Base-by-base conservation (phyloP, 306 rosid genomes). In the Lithocarpus polystachyus region DNA sequence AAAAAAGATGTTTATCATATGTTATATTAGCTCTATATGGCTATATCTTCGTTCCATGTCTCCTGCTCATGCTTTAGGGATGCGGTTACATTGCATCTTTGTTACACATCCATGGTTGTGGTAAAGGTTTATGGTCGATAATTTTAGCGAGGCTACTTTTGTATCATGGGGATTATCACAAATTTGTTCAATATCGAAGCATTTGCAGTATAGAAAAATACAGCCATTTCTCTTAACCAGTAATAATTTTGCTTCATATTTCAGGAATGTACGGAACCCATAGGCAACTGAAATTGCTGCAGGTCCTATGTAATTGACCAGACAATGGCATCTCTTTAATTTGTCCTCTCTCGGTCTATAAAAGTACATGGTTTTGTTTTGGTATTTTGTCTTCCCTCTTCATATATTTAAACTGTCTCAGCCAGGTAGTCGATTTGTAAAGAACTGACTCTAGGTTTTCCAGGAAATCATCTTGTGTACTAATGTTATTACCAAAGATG, bases 191-290 rank as follows among this genome's bases (percentile, higher is more conserved):
- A 7, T 14, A 26, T 62, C 23, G 52, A 67, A 33, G 31, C 31
- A 20, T 59, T 59, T 23, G 3, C 28, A 59, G 31, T 67, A 8
- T 8, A 18, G 4, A 8, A 67, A 33, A 28, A 6, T 64, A 5
- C 20, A 1, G 31, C 4, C 14, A 35, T 35, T 35, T 80, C 68
- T 45, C 53, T 71, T 35, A 56, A 72, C 74, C 55, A 64, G 45
- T 40, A 40, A 12, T 23, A 71, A 71, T 64, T 3, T 31, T 48
- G 70, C 70, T 33, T 75, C 43, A 80, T 51, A 60, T 81, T 72
- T 65, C 89, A 88, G 91, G 83, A 83, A 43, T 65, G 86, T 80
- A 40, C 80, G 83, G n/a, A 88, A 79, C 77, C 82, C 75, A 15
- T 85, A 83, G 82, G 72, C 56, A 22, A 54, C 69, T 78, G 23